Evolutionary conservation across 352 stramenopile species (phyloP), one percentile per base, ranked within the genome.

Genomic region (Pythium chondricola): DNA sequence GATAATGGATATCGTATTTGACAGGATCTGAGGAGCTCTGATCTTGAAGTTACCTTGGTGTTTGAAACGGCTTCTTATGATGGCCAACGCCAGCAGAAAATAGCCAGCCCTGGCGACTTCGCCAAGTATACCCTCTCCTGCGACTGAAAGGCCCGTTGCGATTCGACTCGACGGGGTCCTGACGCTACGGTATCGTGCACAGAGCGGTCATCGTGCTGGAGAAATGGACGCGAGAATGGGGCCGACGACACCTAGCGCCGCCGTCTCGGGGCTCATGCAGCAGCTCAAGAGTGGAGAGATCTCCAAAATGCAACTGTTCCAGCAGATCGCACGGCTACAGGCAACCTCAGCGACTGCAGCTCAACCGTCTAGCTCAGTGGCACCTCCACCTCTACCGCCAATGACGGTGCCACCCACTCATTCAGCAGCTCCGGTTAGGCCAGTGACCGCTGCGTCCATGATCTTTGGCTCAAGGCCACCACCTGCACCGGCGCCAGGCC

Each of bases 251-350:
- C 58, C 69, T 26, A 50, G 21, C 17, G 51, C 57, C 14, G 76
- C 69, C 6, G 73, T 92, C 43, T 85, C 78, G 8, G 71, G 54
- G 31, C 72, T 90, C 49, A 85, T 92, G 74, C 74, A 88, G 58
- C 79, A 90, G 58, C 69, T 92, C 29, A 92, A 92, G 57, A 83
- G 56, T 45, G 81, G 81, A 18, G 76, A 88, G 48, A 92, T 92
- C 59, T 85, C 78, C 32, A 89, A 88, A 50, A 85, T 86, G 68
- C 71, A 92, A 56, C 67, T 92, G 40, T 92, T 92, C 61, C 74
- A 90, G 57, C 71, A 88, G 48, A 76, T 92, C 21, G 81, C 81
- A 21, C 79, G 74, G 52, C 77, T 92, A 4, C 78, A 88, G 56
- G 52, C 57, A 26, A 40, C 45, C n/a, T n/a, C n/a, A n/a, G n/a